A percentile compares a stretch with the other conserved stretches of the same genome.
Evolutionary conservation across 805 yeast genomes (phyloP).

Genomic region (Wickerhamiella australiensis): DNA sequence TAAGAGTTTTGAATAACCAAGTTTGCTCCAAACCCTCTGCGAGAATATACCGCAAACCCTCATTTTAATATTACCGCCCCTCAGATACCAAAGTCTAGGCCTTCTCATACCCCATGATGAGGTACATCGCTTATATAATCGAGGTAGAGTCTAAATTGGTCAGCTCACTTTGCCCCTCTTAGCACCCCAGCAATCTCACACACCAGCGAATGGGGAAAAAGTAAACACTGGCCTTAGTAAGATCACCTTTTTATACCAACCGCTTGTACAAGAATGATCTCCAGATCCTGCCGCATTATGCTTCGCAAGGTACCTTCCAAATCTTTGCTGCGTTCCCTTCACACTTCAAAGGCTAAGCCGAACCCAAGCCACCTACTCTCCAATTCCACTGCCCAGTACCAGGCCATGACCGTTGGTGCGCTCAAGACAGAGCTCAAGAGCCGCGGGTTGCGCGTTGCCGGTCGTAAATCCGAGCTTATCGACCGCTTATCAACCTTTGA

Average conservation of each 20-base stretch:
- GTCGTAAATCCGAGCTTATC: conserved; percentile 47
- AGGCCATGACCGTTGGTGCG: conserved; percentile 40
- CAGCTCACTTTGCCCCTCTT: no score
- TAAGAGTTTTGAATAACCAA: no score
- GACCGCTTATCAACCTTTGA: conserved; percentile 26
- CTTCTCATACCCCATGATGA: no score
- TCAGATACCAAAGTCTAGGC: no score
- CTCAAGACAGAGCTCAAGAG: conserved; percentile 47
- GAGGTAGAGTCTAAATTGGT: no score
- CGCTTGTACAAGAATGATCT: not conserved
- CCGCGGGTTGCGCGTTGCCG: conserved; percentile 50
- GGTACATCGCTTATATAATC: no score
- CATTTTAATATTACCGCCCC: no score
- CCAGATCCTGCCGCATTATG: conserved; percentile 1
- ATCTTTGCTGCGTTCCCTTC: conserved; percentile 21
- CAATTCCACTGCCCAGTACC: conserved; percentile 21
- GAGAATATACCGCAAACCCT: no score
- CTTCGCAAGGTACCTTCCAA: conserved; percentile 22
- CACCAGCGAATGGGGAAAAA: not conserved
- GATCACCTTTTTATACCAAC: not conserved
- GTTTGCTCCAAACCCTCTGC: no score
- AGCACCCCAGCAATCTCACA: no score
- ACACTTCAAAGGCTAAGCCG: conserved; percentile 24
- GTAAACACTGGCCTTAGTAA: not conserved
- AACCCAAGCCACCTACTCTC: conserved; percentile 27